Conservation (phyloP, 345 rosid genomes). For the Pseudoturritis turrita region DNA sequence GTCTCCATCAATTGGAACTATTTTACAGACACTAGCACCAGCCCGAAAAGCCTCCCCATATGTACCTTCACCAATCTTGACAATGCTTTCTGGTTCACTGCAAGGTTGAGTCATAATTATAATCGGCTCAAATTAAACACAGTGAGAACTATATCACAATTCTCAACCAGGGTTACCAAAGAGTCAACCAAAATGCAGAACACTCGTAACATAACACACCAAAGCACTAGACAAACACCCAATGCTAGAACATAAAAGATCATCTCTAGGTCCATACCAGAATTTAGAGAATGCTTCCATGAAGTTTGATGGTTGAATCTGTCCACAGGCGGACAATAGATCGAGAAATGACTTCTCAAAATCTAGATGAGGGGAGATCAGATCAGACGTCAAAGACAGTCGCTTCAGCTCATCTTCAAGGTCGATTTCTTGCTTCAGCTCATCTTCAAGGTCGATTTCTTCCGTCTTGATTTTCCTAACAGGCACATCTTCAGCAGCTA, state of each 20-base stretch:
- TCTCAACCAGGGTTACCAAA: background rate
- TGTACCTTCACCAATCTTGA: constrained; percentile 96
- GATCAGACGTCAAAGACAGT: constrained; percentile 62
- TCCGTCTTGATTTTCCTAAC: constrained; percentile 25
- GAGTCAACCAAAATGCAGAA: constrained; percentile 6
- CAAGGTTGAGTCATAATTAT: constrained; percentile 2
- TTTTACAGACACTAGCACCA: constrained; percentile 82
- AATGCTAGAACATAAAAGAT: background rate
- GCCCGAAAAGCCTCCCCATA: constrained; percentile 90
- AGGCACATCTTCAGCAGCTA: constrained; percentile 22
- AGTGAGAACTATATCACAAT: background rate
- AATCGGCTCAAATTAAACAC: constrained; percentile 3
- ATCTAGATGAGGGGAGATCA: constrained; percentile 38
- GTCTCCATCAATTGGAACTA: constrained; percentile 96
- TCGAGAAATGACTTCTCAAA: constrained; percentile 50
- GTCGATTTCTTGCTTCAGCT: constrained; percentile 41
- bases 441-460: constrained; percentile 50
- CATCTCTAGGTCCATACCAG: constrained; percentile 48
- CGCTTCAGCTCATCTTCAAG: constrained; percentile 57
- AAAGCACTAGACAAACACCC: background rate
- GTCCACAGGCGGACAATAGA: constrained; percentile 64
- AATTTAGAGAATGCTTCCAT: constrained; percentile 68
- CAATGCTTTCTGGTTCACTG: constrained; percentile 68
- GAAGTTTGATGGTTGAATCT: constrained; percentile 52
- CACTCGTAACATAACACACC: background rate